Evolutionary conservation across 805 yeast genomes (phyloP).

Genomic region (Candida ovalis): DNA sequence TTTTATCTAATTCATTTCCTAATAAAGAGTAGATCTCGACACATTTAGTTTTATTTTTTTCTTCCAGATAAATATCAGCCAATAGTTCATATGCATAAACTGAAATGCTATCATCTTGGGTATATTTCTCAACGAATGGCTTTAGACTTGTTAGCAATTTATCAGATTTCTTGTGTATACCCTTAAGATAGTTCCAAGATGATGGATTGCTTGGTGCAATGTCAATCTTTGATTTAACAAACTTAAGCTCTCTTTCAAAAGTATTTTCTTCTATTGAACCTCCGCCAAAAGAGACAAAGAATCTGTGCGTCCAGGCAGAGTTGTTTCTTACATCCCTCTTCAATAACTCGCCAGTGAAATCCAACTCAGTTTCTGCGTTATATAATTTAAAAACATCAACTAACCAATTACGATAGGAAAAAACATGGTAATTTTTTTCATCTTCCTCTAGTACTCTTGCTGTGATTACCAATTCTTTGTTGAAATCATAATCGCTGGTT

Average conservation of each 20-base stretch:
- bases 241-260: conserved; percentile 48
- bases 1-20: conserved; percentile 32
- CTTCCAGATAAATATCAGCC: conserved; percentile 43
- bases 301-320: conserved; percentile 91
- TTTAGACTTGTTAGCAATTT: conserved; percentile 35
- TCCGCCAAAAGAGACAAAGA: conserved; percentile 47
- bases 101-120: conserved; percentile 34
- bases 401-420: conserved; percentile 91
- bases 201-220: conserved; percentile 78
- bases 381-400: conserved; percentile 52
- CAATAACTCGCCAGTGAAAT: conserved; percentile 46
- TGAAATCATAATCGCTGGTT: conserved; percentile 25
- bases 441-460: conserved; percentile 72
- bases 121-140: conserved; percentile 42
- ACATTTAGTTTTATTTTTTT: conserved; percentile 34
- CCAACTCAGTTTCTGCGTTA: conserved; percentile 43
- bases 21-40: conserved; percentile 47
- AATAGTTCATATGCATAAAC: conserved; percentile 62
- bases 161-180: conserved; percentile 38
- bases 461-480: conserved; percentile 63
- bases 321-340: conserved; percentile 75
- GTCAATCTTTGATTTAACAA: conserved; percentile 44
- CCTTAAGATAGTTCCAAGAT: conserved; percentile 79
- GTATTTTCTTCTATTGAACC: conserved; percentile 3
- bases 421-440: conserved; percentile 90